A percentile compares a stretch with the other conserved stretches of the same genome.
These are phyloP conservation scores for Candida yuanshanica DNA, from an alignment of 805 yeast genomes.

Conservation along the genomic window DNA sequence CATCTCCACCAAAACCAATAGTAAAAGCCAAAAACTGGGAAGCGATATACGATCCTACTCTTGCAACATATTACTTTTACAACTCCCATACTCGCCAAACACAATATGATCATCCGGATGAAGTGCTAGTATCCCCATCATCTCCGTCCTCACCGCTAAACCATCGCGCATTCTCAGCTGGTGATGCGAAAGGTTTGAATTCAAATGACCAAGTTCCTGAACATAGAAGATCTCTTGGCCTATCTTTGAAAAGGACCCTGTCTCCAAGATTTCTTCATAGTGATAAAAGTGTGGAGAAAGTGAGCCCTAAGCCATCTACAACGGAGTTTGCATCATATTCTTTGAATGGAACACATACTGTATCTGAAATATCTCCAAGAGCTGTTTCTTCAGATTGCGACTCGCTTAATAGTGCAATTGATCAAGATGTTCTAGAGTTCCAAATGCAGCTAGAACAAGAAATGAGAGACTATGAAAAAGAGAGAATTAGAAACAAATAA, in stretches of 20 bases:
- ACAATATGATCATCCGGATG: slow-evolving; percentile 35
- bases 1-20: slow-evolving; percentile 8
- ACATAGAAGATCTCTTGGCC: slow-evolving; percentile 10
- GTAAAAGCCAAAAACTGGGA: slow-evolving; percentile 20
- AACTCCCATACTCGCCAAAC: slow-evolving; percentile 26
- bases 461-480: slow-evolving; percentile 17
- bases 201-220: neutral
- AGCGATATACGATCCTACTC: slow-evolving; percentile 23
- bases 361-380: neutral
- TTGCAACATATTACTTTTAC: slow-evolving; percentile 29
- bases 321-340: neutral
- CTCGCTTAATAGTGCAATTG: neutral
- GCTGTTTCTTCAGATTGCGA: neutral
- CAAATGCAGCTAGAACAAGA: slow-evolving; percentile 18
- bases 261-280: slow-evolving; percentile 16
- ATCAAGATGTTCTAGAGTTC: slow-evolving; percentile 21
- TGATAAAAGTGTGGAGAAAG: neutral
- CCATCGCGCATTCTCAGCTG: neutral
- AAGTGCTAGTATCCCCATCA: slow-evolving; percentile 26
- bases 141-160: slow-evolving; percentile 4
- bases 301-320: neutral
- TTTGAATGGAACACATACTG: neutral
- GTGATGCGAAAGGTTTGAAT: neutral
- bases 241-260: slow-evolving; percentile 16
- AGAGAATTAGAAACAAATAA: slow-evolving; percentile 9